Conservation (phyloP, 768 basidiomycete genomes). For the Kwoniella botswanensis region DNA sequence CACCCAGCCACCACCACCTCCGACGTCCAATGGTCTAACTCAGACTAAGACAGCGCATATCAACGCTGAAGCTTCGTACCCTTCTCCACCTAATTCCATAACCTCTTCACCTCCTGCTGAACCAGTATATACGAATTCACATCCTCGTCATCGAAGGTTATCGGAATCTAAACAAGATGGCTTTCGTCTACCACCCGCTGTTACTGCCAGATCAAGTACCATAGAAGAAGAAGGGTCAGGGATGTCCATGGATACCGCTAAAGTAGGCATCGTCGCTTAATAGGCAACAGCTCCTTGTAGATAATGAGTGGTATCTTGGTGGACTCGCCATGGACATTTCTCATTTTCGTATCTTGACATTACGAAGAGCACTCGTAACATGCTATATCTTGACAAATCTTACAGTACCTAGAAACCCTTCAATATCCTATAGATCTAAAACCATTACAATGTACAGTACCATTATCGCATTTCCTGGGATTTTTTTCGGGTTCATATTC, state of each 20-base stretch:
- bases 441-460: background rate
- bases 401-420: background rate
- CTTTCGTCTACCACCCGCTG: conserved; percentile 22
- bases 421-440: background rate
- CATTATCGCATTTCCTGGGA: conserved; percentile 5
- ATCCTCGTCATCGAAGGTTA: conserved; percentile 21
- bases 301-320: background rate
- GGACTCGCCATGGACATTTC: background rate
- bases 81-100: conserved; percentile 38
- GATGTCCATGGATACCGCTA: conserved; percentile 12
- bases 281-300: background rate
- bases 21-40: background rate
- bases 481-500: background rate
- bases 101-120: conserved; percentile 37
- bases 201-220: conserved; percentile 8
- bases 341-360: too few species aligned
- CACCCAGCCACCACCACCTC: conserved; percentile 9
- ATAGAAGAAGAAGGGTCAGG: conserved; percentile 19
- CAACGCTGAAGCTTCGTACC: conserved; percentile 30
- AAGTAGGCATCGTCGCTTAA: conserved; percentile 14
- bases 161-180: conserved; percentile 23
- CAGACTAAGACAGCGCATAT: background rate
- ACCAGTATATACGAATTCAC: conserved; percentile 6
- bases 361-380: too few species aligned
- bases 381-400: background rate